Base-by-base conservation (phyloP, 2,329 filamentous ascomycete genomes). In the Sclerotinia spermophila region DNA sequence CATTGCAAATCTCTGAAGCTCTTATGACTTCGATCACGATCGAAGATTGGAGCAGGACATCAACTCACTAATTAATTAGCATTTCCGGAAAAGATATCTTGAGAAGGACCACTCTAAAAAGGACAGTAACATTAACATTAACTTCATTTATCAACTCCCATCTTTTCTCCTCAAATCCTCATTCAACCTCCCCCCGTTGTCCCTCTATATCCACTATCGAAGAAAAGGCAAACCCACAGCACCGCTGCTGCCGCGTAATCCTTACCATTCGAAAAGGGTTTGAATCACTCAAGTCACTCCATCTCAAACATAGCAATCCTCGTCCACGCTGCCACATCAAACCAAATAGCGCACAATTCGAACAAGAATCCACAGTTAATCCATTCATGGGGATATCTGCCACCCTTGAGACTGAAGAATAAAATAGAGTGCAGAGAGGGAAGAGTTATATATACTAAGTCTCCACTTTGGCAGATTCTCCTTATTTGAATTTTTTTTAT, bases 261-360 rank as follows among this genome's bases (percentile, higher is more conserved):
- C 45, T 51, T 65, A 27, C 24, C 27, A n/a, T 65, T 38, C 33
- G 44, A 51, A 64, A 38, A 65, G 61, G 44, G 30, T 51, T 27
- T 48, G 44, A 64, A 27, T 42, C n/a, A 61, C 38, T 60, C 59
- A 17, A 64, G 45, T 55, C 53, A 38, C 27, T 58, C 55, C 55
- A 61, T 61, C 61, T 51, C 61, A 51, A 64, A 64, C 44, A 48
- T 19, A 48, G 13, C n/a, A 33, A 64, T 64, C 61, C 44, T 51
- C 44, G 30, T 51, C 33, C 61, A 51, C 61, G 33, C 44, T 40
- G 21, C 24, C 30, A 51, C 61, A 45, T 38, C 33, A 35, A 44
- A 48, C 51, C 51, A 40, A 60, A 60, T 45, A n/a, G 59, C 40
- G 51, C 64, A 74, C 73, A 68, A 68, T 42, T 60, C 48, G 48